Evolutionary conservation across 129 eudicot genomes (phyloP), one percentile per base, ranked within the genome.

Genomic region (Ambrosia trifida): DNA sequence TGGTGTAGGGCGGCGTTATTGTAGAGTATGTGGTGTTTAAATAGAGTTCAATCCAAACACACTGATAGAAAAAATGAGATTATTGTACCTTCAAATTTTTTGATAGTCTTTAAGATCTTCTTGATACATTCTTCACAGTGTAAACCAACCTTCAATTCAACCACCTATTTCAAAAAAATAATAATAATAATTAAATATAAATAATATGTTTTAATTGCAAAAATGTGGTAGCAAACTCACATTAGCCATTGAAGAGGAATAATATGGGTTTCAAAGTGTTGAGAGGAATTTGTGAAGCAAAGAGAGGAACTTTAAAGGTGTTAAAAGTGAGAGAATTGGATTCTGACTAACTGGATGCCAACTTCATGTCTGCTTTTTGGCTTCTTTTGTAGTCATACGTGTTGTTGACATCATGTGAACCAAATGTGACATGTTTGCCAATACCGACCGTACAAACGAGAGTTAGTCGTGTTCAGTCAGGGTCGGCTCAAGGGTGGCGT

Each of bases 111-210:
- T 78, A 89, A 72, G 81, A 94, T 94, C 68, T 89, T 94, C 83
- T 87, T 94, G 82, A 94, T 94, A 85, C 98, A 94, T 84, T 89
- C 93, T 2, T 89, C 93, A 66, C 96, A 89, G 52, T 94, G 95
- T 70, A 94, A 80, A 24, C 96, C 98, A 8, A 94, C 98, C 82
- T 82, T 94, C 79, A 94, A 75, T 83, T 94, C 96, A 14, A 94
- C 98, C 68, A 94, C 92, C 98, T 77, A 31, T 50, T 61, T 20
- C 19, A 13, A 46, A 43, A 24, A 51, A 17, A 16, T 1, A 3
- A n/a, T n/a, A n/a, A n/a, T n/a, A 30, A 33, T 19, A 17, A 13
- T 59, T 32, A 57, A 20, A 57, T 16, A 46, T 67, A 32, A 57
- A 28, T 19, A 46, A 76, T 35, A 50, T 44, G 64, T 69, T 68